Conservation (phyloP, 352 stramenopile genomes). For the Globisporangium viniferum region DNA sequence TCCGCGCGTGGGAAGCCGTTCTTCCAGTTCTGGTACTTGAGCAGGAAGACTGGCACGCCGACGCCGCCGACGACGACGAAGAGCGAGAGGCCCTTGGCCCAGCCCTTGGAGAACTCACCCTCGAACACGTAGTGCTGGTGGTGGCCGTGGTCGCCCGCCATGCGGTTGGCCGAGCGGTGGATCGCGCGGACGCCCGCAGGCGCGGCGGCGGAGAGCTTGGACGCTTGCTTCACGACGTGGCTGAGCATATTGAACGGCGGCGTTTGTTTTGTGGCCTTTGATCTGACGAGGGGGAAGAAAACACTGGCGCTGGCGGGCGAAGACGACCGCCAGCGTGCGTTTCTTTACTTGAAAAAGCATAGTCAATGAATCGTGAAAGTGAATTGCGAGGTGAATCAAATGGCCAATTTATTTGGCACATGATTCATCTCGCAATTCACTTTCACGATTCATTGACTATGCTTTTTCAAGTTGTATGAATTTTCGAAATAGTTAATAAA, state of each 20-base stretch:
- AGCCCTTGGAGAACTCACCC: slow-evolving; percentile 74
- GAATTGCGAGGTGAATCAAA: no score
- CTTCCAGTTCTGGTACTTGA: slow-evolving; percentile 90
- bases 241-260: slow-evolving; percentile 31
- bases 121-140: slow-evolving; percentile 87
- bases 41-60: slow-evolving; percentile 52
- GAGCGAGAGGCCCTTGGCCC: slow-evolving; percentile 50
- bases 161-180: slow-evolving; percentile 70
- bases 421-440: no score
- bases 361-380: no score
- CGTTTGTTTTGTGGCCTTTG: neutral
- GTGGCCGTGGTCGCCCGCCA: slow-evolving; percentile 72
- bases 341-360: no score
- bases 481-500: no score
- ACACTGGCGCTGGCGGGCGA: slow-evolving; percentile 10
- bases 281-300: slow-evolving; percentile 17
- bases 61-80: slow-evolving; percentile 69
- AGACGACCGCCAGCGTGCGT: neutral
- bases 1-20: slow-evolving; percentile 76
- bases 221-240: slow-evolving; percentile 70
- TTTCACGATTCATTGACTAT: no score
- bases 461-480: no score
- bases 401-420: no score
- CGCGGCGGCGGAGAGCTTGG: slow-evolving; percentile 45
- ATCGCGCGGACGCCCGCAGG: slow-evolving; percentile 58